Evolutionary conservation across 805 yeast species (phyloP).

Genomic region (Cyberlindnera xylosilytica): DNA sequence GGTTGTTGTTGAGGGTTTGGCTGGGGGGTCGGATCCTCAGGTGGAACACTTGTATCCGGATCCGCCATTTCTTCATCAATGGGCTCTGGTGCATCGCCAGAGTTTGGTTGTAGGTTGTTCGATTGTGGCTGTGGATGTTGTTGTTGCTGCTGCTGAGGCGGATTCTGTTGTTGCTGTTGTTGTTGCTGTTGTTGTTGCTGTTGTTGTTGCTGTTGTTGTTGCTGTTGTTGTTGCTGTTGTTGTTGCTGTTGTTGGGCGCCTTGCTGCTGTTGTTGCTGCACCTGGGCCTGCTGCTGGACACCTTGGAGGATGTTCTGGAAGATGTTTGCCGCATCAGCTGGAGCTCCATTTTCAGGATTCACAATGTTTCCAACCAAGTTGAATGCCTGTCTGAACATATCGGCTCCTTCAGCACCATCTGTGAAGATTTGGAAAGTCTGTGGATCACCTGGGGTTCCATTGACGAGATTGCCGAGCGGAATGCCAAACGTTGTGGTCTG

Average conservation of each 20-base stretch:
- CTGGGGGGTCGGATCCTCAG: background rate
- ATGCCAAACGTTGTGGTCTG: background rate
- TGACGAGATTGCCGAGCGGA: background rate
- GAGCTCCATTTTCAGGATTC: background rate
- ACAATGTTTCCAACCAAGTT: conserved; percentile 8
- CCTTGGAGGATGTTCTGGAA: background rate
- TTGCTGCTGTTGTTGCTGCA: background rate
- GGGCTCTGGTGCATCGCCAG: conserved; percentile 1
- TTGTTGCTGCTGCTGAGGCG: background rate
- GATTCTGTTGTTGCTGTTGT: background rate
- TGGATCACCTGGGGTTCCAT: background rate
- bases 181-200: background rate
- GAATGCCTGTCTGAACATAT: conserved; percentile 12
- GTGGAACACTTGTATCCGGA: conserved; percentile 11
- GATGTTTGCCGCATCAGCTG: background rate
- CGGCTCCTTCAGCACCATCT: conserved; percentile 8
- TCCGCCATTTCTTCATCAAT: conserved; percentile 13
- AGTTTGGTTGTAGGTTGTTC: no score
- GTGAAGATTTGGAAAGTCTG: conserved; percentile 9
- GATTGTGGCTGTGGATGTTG: background rate
- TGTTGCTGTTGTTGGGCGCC: background rate
- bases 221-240: background rate
- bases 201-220: conserved; percentile 1
- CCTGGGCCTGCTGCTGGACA: background rate
- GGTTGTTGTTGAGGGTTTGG: background rate